Base-by-base conservation (phyloP, 2,329 filamentous ascomycete genomes). In the Cytospora mali region DNA sequence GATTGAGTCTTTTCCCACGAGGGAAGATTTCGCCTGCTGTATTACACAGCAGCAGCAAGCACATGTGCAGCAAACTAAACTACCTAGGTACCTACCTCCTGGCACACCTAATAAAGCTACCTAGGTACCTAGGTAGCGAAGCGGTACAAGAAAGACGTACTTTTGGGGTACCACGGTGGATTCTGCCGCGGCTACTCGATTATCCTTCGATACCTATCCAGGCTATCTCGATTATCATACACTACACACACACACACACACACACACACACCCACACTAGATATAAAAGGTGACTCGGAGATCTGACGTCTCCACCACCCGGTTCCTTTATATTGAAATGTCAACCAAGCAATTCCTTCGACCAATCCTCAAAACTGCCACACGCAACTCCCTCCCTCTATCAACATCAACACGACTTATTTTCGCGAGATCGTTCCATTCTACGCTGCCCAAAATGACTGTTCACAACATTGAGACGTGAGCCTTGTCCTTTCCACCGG, bases 401-500 rank as follows among this genome's bases (percentile, higher is more conserved):
- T 58, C 62, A 56, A 64, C 66, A 33, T 52, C 62, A 55, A 51
- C 66, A 48, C 59, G 60, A 55, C 65, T 57, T 31, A 67, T 66
- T n/a, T 68, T 68, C 66, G 71, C 67, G 67, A 74, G 71, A 66
- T 63, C 63, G 48, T 79, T 79, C 66, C 75, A 76, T 58, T 71
- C 74, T 48, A 75, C 72, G n/a, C 68, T 66, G 65, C 72, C 76
- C 74, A 79, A 73, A 63, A 79, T 79, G 77, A 74, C 73, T 68
- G 73, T 79, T 69, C 75, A 79, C 73, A 75, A 74, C 69, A 67
- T 79, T 64, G 62, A 68, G 50, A 72, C 69, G 77, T 78, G 68
- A 70, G 76, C 73, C n/a, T 35, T 29, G 1, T 21, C 46, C 4
- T 3, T 27, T 23, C 33, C 31, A 28, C 16, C 28, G 31, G 35